phyloP scores from a whole-genome alignment of 768 basidiomycete genomes.

The Ephemerocybe angulata region DNA sequence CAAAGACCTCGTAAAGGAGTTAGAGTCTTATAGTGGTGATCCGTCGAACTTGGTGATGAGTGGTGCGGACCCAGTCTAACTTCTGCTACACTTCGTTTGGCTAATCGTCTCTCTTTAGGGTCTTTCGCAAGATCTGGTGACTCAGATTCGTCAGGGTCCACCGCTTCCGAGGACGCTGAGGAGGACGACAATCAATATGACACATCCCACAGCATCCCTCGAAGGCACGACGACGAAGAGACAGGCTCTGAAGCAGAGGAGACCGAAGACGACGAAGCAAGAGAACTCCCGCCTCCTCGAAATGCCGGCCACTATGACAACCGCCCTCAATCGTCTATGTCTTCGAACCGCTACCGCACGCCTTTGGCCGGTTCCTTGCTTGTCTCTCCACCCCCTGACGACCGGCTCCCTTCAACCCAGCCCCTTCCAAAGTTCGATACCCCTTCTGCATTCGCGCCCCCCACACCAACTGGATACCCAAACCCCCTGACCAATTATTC shows the following conservation, averaged over 20 bases:
- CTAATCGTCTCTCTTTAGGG: constrained; percentile 24
- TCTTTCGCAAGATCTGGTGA: constrained; percentile 45
- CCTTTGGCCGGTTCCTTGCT: constrained; percentile 63
- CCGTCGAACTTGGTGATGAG: constrained; percentile 62
- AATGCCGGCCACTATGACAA: constrained; percentile 20
- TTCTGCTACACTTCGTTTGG: background rate
- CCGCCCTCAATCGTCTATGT: constrained; percentile 75
- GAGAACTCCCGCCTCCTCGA: constrained; percentile 33
- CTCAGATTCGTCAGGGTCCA: constrained; percentile 67
- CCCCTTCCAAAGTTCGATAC: constrained; percentile 70
- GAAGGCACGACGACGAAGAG: constrained; percentile 8
- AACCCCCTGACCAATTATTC: constrained; percentile 32
- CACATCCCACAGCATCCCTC: background rate
- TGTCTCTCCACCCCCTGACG: constrained; percentile 51
- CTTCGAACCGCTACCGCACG: constrained; percentile 75
- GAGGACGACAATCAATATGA: constrained; percentile 12
- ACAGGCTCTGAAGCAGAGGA: constrained; percentile 26
- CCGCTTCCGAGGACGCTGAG: constrained; percentile 42
- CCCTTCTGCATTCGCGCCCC: constrained; percentile 64
- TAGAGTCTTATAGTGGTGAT: constrained; percentile 73
- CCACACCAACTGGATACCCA: constrained; percentile 29
- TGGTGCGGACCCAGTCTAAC: constrained; percentile 37
- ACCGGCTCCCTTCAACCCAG: constrained; percentile 57
- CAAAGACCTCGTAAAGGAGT: constrained; percentile 67
- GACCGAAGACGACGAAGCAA: constrained; percentile 43